These are phyloP conservation scores for Nannizziopsis barbatae DNA, from an alignment of 2,329 filamentous ascomycete species.

Conservation along the genomic window DNA sequence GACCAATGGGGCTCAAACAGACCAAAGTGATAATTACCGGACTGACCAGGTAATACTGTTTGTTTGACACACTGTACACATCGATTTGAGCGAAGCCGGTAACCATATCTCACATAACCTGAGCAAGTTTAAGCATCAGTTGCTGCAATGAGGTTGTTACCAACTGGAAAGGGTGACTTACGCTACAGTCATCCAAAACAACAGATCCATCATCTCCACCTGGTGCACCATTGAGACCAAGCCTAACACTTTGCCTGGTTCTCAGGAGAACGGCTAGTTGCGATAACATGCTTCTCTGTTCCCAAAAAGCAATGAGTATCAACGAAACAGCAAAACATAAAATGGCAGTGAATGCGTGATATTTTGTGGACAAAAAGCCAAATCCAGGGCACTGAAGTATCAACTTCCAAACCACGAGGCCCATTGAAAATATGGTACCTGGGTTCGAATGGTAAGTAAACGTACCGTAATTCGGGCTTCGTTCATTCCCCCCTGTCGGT, in stretches of 20 bases:
- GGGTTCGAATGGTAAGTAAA: constrained; percentile 19
- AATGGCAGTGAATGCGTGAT: not conserved
- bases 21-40: too few species aligned
- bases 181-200: constrained; percentile 36
- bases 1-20: too few species aligned
- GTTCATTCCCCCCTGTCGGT: constrained; percentile 46
- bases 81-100: too few species aligned
- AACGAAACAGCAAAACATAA: not conserved
- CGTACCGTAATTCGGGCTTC: constrained; percentile 48
- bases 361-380: not conserved
- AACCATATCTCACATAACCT: constrained; percentile 11
- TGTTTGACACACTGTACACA: too few species aligned
- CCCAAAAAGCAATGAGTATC: constrained; percentile 16
- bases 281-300: constrained; percentile 39
- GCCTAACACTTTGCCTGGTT: constrained; percentile 24
- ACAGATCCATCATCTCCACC: constrained; percentile 25
- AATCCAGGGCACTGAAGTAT: not conserved
- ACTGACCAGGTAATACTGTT: too few species aligned
- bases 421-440: constrained; percentile 21
- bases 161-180: constrained; percentile 21
- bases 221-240: constrained; percentile 18
- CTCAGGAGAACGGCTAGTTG: constrained; percentile 35
- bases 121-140: not conserved
- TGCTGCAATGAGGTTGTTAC: not conserved
- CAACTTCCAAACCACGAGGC: constrained; percentile 14